phyloP scores from a whole-genome alignment of 768 basidiomycete genomes.

The Gelatoporia subvermispora region DNA sequence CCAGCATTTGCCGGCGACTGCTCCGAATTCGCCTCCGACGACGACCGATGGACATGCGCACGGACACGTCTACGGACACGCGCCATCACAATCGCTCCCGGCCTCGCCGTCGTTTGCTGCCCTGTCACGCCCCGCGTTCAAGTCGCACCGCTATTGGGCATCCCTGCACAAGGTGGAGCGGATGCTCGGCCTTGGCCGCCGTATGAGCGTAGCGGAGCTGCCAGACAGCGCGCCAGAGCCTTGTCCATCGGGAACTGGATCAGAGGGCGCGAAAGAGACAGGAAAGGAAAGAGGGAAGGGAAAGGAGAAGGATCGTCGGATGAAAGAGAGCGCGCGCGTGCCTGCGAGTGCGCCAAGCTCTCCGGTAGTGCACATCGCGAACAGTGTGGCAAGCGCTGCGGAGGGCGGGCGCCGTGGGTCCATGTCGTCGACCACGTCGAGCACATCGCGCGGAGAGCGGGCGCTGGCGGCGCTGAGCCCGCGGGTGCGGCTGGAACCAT shows the following conservation, averaged over 20 bases:
- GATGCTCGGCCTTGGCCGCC: constrained; percentile 20
- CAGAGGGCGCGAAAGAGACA: constrained; percentile 1
- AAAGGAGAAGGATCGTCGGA: constrained; percentile 5
- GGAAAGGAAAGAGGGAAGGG: too few species aligned
- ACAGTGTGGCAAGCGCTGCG: not conserved
- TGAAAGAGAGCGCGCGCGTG: constrained; percentile 5
- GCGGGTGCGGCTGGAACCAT: too few species aligned
- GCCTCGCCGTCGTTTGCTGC: not conserved
- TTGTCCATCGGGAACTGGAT: not conserved
- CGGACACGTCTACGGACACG: not conserved
- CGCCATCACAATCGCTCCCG: not conserved
- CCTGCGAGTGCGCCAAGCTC: constrained; percentile 16
- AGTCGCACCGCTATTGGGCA: constrained; percentile 18
- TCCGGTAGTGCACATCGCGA: constrained; percentile 5
- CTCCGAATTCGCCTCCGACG: too few species aligned
- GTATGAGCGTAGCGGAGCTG: constrained; percentile 15
- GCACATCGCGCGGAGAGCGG: constrained; percentile 2
- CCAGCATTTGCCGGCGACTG: constrained; percentile 2
- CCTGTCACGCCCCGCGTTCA: too few species aligned
- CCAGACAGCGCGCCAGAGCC: constrained; percentile 2
- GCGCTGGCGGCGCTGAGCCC: too few species aligned
- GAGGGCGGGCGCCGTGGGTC: not conserved
- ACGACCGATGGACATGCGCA: not conserved
- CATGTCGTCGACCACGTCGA: constrained; percentile 6
- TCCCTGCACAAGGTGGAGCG: constrained; percentile 30